Base-by-base conservation (phyloP, 2,329 filamentous ascomycete genomes). In the Botrytis byssoidea region DNA sequence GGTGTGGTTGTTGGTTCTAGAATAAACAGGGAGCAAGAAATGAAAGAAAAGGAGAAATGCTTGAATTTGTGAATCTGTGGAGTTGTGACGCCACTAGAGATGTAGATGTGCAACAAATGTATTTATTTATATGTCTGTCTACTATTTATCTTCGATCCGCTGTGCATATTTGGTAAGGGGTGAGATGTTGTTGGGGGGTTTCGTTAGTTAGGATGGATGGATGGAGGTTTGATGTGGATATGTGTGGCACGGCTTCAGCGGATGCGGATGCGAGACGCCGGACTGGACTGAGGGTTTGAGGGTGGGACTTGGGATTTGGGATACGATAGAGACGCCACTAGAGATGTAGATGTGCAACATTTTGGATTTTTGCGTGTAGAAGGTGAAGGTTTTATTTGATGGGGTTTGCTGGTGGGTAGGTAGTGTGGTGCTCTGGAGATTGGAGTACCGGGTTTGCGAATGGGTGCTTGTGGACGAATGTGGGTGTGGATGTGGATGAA, bases 11-110 rank as follows among this genome's bases (percentile, higher is more conserved):
- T 29, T 18, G 14, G n/a, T 29, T 55, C 51, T n/a, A 29, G 51
- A 55, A 55, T 7, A 0, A 2, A 8, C 25, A n/a, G 3, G 7
- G n/a, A 55, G 51, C 29, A 32, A 57, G n/a, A 3, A 14, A 10
- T 46, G 20, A 9, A 35, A 7, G 29, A 9, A 60, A 9, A 35
- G 18, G 9, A 22, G 29, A 32, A 46, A 44, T 0, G 32, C 12
- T 22, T 18, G 37, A 29, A n/a, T 7, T 22, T 46, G 44, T 64
- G 22, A 4, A 25, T 25, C 2, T n/a, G 16, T 42, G 40, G 61
- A 32, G 29, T 32, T 35, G 40, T 46, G 55, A 65, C 60, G 37
- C 60, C 60, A 71, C 60, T 66, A 71, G 40, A 71, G 51, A 40
- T 37, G 1, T 32, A 57, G 70, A 71, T 32, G 46, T 66, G 60